A percentile compares a stretch with the other conserved stretches of the same genome.
These are phyloP conservation scores for Colletotrichum sp. DNA, from an alignment of 2,329 filamentous ascomycete genomes.

Conservation along the genomic window DNA sequence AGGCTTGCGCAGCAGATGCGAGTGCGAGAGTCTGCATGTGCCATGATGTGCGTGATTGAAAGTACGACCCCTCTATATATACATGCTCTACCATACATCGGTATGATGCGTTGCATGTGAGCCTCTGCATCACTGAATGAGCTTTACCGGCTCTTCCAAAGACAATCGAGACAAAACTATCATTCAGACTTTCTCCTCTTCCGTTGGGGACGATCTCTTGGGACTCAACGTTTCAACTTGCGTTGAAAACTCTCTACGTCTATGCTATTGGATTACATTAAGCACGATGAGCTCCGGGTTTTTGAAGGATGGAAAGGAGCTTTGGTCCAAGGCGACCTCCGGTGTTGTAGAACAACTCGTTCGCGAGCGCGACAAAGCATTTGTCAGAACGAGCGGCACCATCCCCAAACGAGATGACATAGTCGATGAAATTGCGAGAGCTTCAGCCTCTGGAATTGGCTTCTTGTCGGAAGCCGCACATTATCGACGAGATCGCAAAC, in stretches of 20 bases:
- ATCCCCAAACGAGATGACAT: conserved; percentile 4
- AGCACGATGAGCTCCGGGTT: neutral
- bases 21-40: neutral
- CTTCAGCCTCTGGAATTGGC: conserved; percentile 21
- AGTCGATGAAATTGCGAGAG: conserved; percentile 16
- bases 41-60: neutral
- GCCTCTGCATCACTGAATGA: neutral
- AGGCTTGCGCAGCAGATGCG: neutral
- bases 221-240: neutral
- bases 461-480: conserved; percentile 23
- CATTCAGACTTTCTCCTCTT: neutral
- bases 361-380: neutral
- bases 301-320: neutral
- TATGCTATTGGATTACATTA: neutral
- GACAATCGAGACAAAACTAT: fast-evolving
- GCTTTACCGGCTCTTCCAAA: neutral
- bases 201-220: neutral
- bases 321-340: neutral
- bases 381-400: neutral
- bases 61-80: neutral
- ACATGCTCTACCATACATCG: neutral
- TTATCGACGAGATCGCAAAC: conserved; percentile 23
- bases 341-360: neutral
- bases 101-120: neutral
- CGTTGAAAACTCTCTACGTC: neutral